Base-by-base conservation (phyloP, 257 asterid species). In the Przewalskia tangutica region DNA sequence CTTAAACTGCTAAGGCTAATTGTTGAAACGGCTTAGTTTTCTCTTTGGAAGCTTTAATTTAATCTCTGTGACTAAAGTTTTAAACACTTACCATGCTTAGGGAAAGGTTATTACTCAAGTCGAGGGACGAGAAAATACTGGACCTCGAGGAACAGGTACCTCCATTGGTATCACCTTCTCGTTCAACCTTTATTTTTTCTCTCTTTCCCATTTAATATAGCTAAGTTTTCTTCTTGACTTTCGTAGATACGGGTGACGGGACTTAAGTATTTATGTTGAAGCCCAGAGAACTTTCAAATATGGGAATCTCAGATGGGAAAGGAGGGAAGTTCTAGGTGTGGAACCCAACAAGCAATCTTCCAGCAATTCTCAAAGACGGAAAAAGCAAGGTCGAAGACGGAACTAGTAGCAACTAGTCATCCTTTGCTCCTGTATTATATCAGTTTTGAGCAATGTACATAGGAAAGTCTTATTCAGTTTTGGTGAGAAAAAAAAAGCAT, bases 131-230 rank as follows among this genome's bases (percentile, higher is more conserved):
- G 34, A 88, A 87, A 38, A 87, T 91, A 68, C 32, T 82, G 60
- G 99, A 95, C 82, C 89, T 95, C 70, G 90, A 90, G 85, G 98
- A 95, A 77, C 98, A 95, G 99, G 98, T 92, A 85, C 50, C 32
- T 65, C 32, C 20, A 13, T 75, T 50, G 70, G 42, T 27, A 12
- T 59, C 48, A 68, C 46, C 18, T 32, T 18, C 71, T 82, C 81
- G 64, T 81, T 59, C 46, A 12, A 46, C 23, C 77, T 63, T 38
- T 38, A 38, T 38, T 38, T 9, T 63, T 67, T 8, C n/a, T 40
- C 36, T 60, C 85, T 53, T 50, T 8, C n/a, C 13, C 42, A 1
- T 2, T 64, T 16, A 54, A 62, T 79, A 20, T 58, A 27, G 54
- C 62, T 51, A 38, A 65, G 36, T 56, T 27, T 18, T 23, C 34